These are phyloP conservation scores for Hura crepitans DNA, from an alignment of 441 rosid species.

Conservation along the genomic window DNA sequence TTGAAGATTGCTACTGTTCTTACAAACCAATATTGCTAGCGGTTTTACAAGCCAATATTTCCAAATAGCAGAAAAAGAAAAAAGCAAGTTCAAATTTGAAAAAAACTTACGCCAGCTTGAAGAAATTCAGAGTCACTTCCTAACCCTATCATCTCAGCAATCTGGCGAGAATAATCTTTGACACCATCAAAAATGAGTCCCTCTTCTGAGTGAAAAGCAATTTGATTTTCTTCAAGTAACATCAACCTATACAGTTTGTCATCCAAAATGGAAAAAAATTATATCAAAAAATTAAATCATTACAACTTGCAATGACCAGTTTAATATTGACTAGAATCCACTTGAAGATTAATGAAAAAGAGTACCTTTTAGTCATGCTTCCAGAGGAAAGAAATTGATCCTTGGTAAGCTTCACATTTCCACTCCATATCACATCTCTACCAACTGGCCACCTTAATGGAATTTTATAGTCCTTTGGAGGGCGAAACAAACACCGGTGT, in stretches of 20 bases:
- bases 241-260: constrained; percentile 51
- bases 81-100: constrained; percentile 21
- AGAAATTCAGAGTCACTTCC: constrained; percentile 82
- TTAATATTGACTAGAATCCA: constrained; percentile 7
- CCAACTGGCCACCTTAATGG: constrained; percentile 94
- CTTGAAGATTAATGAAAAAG: constrained; percentile 7
- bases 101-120: constrained; percentile 86
- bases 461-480: constrained; percentile 90
- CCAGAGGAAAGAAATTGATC: constrained; percentile 98
- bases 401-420: constrained; percentile 84
- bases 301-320: constrained; percentile 3
- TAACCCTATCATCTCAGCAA: constrained; percentile 92
- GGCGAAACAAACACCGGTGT: constrained; percentile 67
- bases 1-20: not conserved
- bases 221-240: constrained; percentile 96
- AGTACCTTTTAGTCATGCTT: constrained; percentile 83
- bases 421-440: constrained; percentile 92
- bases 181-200: constrained; percentile 83
- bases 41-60: constrained; percentile 15
- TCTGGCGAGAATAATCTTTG: constrained; percentile 88
- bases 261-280: not conserved
- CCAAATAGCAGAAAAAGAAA: constrained; percentile 8
- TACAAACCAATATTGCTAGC: constrained; percentile 6
- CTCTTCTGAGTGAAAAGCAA: constrained; percentile 90
- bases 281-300: not conserved